A percentile compares a stretch with the other conserved stretches of the same genome.
Evolutionary conservation across 1,284 basidiomycete species (phyloP).

Genomic region (Cystobasidium pallidum): DNA sequence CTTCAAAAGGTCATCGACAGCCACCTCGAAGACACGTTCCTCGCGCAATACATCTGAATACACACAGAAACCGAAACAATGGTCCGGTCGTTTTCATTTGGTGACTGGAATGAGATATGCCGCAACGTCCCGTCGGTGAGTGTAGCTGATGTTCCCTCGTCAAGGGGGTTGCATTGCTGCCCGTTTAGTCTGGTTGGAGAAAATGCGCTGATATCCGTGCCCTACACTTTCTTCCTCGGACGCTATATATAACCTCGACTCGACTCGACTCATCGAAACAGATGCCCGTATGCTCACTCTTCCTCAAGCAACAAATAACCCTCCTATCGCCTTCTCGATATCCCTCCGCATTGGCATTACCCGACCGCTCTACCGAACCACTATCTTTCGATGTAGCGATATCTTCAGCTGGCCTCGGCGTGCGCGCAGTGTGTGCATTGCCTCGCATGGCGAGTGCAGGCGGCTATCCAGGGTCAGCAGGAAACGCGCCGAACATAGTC

Average conservation of each 20-base stretch:
- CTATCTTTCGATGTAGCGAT: slow-evolving; percentile 37
- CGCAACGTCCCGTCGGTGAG: slow-evolving; percentile 41
- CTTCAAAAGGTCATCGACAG: slow-evolving; percentile 1
- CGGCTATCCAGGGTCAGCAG: slow-evolving; percentile 44
- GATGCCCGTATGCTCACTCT: slow-evolving; percentile 37
- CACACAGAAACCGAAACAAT: neutral
- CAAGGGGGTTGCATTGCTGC: too few relatives aligned
- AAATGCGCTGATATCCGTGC: neutral
- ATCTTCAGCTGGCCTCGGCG: slow-evolving; percentile 47
- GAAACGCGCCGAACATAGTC: slow-evolving; percentile 51
- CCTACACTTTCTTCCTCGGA: neutral
- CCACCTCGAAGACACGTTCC: neutral
- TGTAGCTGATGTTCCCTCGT: too few relatives aligned
- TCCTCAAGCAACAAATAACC: slow-evolving; percentile 39
- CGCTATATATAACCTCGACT: too few relatives aligned
- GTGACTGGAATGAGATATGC: slow-evolving; percentile 43
- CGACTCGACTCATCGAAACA: neutral
- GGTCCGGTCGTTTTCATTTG: slow-evolving; percentile 35
- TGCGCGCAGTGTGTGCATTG: slow-evolving; percentile 47
- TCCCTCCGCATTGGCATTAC: slow-evolving; percentile 47
- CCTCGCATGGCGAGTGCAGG: slow-evolving; percentile 48
- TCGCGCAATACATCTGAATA: neutral
- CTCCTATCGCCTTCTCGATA: slow-evolving; percentile 32
- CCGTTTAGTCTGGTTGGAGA: neutral
- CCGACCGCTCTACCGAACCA: slow-evolving; percentile 36